Base-by-base conservation (phyloP, 768 basidiomycete species). In the Lactifluus echinatus region DNA sequence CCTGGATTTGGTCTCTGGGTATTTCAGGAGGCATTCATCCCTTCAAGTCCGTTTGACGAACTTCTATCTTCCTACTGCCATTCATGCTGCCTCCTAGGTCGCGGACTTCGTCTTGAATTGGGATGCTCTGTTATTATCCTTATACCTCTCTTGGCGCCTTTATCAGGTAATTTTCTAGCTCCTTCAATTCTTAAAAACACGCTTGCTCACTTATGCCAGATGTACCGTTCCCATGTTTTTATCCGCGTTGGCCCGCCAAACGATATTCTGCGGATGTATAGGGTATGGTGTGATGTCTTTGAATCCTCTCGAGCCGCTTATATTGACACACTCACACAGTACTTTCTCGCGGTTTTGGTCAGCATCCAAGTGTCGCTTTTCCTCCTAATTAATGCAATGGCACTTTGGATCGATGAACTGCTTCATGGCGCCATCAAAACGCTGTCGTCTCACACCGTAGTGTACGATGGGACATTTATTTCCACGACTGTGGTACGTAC, bases 331-430 rank as follows among this genome's bases (percentile, higher is more conserved):
- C 2, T 21, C 1, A 0, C 28, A n/a, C 50, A 82, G 81, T 75
- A 75, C 64, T 80, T 82, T 67, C 73, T 82, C 68, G 76, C 79
- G 1, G 68, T 82, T 11, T 72, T 77, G 33, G 79, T 78, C 23
- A 76, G 74, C 61, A 70, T 83, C 1, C 81, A 83, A 61, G 66
- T 85, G 11, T 77, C 77, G 50, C 71, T 74, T 2, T 83, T 81
- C 66, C 71, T 79, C 45, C 70, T 82, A 19, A 62, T 78, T 5
- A 72, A 76, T 2, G 74, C 75, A 6, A 76, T 77, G 67, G 75
- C 74, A 31, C 74, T 84, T 7, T 84, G 83, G 82, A 67, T 79
- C 33, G 78, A 81, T 64, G 73, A 80, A 49, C 71, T 84, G 26
- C 56, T 75, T 31, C 74, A 76, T 50, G 77, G 79, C 6, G 67